Evolutionary conservation across 2,329 filamentous ascomycete genomes (phyloP).

Genomic region (Ophiostoma ulmi): DNA sequence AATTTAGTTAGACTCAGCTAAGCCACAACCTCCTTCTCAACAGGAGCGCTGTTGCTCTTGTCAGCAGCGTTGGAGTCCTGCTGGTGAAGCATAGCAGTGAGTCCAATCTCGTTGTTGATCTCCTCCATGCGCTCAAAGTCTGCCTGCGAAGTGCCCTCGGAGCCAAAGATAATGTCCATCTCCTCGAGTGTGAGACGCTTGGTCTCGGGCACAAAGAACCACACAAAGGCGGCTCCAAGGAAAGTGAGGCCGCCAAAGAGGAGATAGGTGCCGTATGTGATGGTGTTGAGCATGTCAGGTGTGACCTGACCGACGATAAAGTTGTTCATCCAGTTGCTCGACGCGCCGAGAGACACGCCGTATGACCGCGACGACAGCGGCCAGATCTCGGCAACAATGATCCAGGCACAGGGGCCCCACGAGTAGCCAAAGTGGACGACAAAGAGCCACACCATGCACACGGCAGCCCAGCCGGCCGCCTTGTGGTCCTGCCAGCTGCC

Average conservation of each 20-base stretch:
- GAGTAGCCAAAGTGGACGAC: conserved; percentile 70
- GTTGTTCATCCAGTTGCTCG: conserved; percentile 60
- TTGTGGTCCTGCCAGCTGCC: conserved; percentile 52
- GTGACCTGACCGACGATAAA: conserved; percentile 65
- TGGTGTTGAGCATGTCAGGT: conserved; percentile 59
- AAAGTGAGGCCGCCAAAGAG: conserved; percentile 63
- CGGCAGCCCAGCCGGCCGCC: conserved; percentile 65
- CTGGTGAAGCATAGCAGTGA: conserved; percentile 40
- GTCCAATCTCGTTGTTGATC: conserved; percentile 65
- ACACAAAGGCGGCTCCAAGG: conserved; percentile 57
- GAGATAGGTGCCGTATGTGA: conserved; percentile 67
- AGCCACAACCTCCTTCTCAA: background rate
- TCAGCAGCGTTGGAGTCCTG: background rate
- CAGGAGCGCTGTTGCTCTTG: background rate
- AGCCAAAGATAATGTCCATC: conserved; percentile 49
- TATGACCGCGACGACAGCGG: conserved; percentile 65
- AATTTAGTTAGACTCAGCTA: background rate
- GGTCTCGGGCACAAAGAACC: conserved; percentile 60
- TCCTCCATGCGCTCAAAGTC: conserved; percentile 68
- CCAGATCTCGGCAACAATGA: conserved; percentile 70
- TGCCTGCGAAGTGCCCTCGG: conserved; percentile 59
- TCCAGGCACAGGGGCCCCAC: conserved; percentile 72
- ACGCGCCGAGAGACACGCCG: conserved; percentile 63
- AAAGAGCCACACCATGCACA: conserved; percentile 67
- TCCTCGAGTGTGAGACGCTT: conserved; percentile 61